Percentiles rank a stretch among this genome's conserved stretches.
phyloP scores from a whole-genome alignment of 176 grass and related monocot genomes.

The maize (Zea mays) region DNA sequence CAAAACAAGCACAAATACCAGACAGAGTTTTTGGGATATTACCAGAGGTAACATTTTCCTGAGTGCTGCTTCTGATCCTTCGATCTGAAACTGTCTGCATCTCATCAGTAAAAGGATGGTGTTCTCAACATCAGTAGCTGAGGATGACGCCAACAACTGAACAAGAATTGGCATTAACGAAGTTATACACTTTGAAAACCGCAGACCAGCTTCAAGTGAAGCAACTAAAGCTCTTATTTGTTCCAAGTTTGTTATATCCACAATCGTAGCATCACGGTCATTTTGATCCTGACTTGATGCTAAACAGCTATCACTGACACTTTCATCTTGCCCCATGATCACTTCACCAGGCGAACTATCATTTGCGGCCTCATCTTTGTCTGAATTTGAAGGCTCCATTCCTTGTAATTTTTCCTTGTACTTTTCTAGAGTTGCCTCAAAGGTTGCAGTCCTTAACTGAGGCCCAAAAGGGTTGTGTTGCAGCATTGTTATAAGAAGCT shows the following conservation, averaged over 20 bases:
- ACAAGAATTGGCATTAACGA: constrained; percentile 87
- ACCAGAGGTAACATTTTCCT: constrained; percentile 93
- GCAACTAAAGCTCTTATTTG: constrained; percentile 94
- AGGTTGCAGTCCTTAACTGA: constrained; percentile 66
- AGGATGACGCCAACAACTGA: constrained; percentile 84
- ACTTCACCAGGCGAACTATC: constrained; percentile 43
- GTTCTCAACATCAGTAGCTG: constrained; percentile 91
- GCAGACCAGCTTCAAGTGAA: constrained; percentile 89
- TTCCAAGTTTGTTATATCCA: constrained; percentile 86
- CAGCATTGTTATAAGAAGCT: constrained; percentile 85
- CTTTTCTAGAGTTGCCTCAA: constrained; percentile 81
- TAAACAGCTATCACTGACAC: constrained; percentile 86
- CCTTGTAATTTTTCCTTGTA: constrained; percentile 82
- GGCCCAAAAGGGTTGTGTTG: constrained; percentile 98
- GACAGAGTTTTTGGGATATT: constrained; percentile 28
- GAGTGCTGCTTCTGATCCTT: constrained; percentile 89
- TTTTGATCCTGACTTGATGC: constrained; percentile 67
- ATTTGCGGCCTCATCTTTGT: constrained; percentile 32
- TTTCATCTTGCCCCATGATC: constrained; percentile 59
- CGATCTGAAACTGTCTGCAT: constrained; percentile 95
- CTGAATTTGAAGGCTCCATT: constrained; percentile 55
- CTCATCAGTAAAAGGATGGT: constrained; percentile 94
- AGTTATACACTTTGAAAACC: constrained; percentile 75
- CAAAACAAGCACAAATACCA: constrained; percentile 16
- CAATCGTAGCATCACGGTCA: constrained; percentile 42